Evolutionary conservation across 164 flowering plant species (phyloP), one percentile per base, ranked within the genome.

Genomic region (Taxillus chinensis): DNA sequence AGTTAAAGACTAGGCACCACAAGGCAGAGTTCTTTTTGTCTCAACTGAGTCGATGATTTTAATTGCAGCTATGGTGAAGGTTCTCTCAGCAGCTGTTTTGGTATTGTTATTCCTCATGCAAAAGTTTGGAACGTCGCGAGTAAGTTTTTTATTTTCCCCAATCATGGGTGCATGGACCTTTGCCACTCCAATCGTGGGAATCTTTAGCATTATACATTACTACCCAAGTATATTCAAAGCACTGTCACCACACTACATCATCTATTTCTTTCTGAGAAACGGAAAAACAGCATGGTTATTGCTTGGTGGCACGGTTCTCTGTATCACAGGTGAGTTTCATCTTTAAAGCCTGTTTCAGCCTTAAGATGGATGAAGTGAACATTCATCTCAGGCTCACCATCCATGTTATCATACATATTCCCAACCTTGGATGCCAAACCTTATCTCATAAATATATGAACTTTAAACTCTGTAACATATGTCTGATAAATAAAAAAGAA

Each of bases 161-260:
- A 83, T 89, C 71, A 86, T 89, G 96, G 86, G 79, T 51, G 73
- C 81, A 39, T 89, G 96, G 91, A 86, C 96, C 11, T 62, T 89
- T 50, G 71, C 76, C 8, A 85, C 91, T 56, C 91, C 93, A 27
- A 63, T 86, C 43, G 84, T 89, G 2, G 92, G 92, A 39, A 70
- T 89, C 48, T 89, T 85, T 64, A 83, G 83, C 79, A 86, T 89
- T 43, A 52, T 80, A 49, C 71, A 60, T 40, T 62, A 86, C 59
- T 89, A 89, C 64, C 96, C 96, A 46, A 55, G 79, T 39, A 78
- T 89, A 60, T 86, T 89, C 78, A 89, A 85, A 78, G 86, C 91
- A 13, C 59, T 89, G 61, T 89, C 92, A 55, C 96, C 92, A 9
- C 85, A 79, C 63, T 89, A 89, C 73, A 77, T 82, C 17, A 11